Evolutionary conservation across 768 basidiomycete genomes (phyloP).

Genomic region (Leccinum incarnatum): DNA sequence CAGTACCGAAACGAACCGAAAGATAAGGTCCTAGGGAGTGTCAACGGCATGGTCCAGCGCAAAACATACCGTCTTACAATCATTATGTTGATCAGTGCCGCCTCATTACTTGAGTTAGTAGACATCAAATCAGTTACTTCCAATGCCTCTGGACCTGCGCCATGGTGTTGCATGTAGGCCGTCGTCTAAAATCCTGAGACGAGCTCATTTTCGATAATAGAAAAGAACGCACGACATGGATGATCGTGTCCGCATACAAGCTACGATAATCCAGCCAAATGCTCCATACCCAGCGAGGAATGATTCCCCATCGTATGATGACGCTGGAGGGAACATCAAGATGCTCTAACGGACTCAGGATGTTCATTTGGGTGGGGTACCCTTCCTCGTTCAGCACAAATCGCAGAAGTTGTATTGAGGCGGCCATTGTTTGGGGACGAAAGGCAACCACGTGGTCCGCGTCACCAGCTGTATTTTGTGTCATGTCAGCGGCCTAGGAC

Average conservation of each 20-base stretch:
- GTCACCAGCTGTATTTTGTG: not conserved
- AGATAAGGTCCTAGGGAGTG: constrained; percentile 16
- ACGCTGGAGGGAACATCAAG: constrained; percentile 47
- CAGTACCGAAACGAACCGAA: constrained; percentile 23
- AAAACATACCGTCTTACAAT: constrained; percentile 18
- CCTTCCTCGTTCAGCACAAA: constrained; percentile 35
- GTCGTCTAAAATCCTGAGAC: constrained; percentile 40
- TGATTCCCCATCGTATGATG: constrained; percentile 56
- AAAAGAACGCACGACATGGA: constrained; percentile 42
- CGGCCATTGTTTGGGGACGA: constrained; percentile 47
- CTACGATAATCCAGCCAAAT: constrained; percentile 56
- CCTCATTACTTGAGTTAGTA: not conserved
- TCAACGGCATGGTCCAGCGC: constrained; percentile 2
- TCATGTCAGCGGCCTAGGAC: constrained; percentile 24
- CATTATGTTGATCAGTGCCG: constrained; percentile 25
- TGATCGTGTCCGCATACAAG: constrained; percentile 48
- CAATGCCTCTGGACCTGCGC: not conserved
- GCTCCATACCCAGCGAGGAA: constrained; percentile 64
- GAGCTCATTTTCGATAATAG: not conserved
- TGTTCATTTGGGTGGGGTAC: constrained; percentile 2
- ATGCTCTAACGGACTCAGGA: constrained; percentile 13
- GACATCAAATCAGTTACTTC: constrained; percentile 3
- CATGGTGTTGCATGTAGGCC: constrained; percentile 49
- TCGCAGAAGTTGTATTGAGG: constrained; percentile 45
- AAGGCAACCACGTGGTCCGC: constrained; percentile 21